Conservation (phyloP, 305 asterid genomes). For the Fraxinus angustifolia region DNA sequence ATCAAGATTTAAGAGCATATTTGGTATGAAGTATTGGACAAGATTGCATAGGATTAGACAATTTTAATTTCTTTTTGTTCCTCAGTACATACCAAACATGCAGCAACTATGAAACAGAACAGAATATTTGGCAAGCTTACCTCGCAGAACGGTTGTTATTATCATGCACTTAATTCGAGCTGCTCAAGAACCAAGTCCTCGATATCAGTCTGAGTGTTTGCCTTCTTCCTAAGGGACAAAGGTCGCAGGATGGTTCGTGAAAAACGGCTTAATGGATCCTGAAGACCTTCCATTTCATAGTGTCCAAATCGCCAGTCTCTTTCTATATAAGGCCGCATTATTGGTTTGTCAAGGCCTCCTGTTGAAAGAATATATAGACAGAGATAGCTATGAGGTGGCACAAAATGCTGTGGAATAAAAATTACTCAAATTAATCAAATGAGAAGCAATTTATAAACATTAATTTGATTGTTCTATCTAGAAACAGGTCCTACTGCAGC, state of each 20-base stretch:
- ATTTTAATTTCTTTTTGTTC: not conserved
- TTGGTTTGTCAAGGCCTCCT: conserved; percentile 91
- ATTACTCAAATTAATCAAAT: not conserved
- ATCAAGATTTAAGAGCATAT: not conserved
- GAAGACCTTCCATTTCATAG: conserved; percentile 86
- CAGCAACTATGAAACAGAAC: not conserved
- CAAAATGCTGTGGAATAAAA: not conserved
- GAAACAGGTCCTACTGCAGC: not conserved
- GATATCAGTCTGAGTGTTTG: conserved; percentile 29
- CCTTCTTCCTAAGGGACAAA: conserved; percentile 38
- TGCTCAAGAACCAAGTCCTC: conserved; percentile 53
- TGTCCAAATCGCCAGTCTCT: conserved; percentile 94
- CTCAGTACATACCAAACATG: not conserved
- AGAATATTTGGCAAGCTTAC: not conserved
- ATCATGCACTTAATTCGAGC: conserved; percentile 26
- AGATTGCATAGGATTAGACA: not conserved
- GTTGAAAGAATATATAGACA: conserved; percentile 9
- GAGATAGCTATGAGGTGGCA: not conserved
- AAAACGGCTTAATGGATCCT: conserved; percentile 79
- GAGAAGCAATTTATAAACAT: not conserved
- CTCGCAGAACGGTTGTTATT: not conserved
- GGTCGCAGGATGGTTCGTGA: conserved; percentile 49
- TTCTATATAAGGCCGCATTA: conserved; percentile 45
- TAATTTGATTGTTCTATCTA: not conserved
- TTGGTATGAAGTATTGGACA: not conserved